Percentiles rank a stretch among this genome's conserved stretches.
phyloP scores from a whole-genome alignment of 2,329 filamentous ascomycete species.

The Aspergillus melleus region DNA sequence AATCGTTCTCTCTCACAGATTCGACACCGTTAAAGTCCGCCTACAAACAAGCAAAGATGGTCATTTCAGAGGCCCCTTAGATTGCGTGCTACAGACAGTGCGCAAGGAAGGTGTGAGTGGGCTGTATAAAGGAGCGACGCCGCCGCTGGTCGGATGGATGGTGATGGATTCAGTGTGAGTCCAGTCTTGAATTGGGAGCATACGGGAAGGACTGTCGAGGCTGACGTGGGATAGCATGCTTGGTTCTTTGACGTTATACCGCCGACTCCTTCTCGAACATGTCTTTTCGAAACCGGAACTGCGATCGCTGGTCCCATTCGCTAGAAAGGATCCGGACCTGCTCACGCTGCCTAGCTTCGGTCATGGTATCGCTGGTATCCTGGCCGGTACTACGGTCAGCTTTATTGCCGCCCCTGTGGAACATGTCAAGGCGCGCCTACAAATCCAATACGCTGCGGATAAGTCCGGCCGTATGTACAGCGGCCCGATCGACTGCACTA shows the following conservation, averaged over 20 bases:
- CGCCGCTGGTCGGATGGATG: conserved; percentile 95
- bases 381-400: conserved; percentile 86
- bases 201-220: not conserved
- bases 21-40: conserved; percentile 96
- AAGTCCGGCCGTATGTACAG: conserved; percentile 78
- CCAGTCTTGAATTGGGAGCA: not conserved
- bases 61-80: conserved; percentile 81
- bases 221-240: conserved; percentile 64
- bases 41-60: conserved; percentile 78
- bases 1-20: conserved; percentile 49
- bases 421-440: conserved; percentile 89
- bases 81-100: conserved; percentile 82
- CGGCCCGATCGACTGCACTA: conserved; percentile 81
- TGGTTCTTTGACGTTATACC: conserved; percentile 86
- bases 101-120: conserved; percentile 81
- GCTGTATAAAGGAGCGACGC: conserved; percentile 91
- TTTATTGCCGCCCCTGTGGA: conserved; percentile 93
- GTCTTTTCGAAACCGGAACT: conserved; percentile 64
- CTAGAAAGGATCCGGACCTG: conserved; percentile 33
- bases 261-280: conserved; percentile 76
- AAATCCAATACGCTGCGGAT: conserved; percentile 85
- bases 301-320: conserved; percentile 38
- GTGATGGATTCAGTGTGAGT: conserved; percentile 79
- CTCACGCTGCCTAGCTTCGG: conserved; percentile 70
- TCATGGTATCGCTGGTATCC: conserved; percentile 82